Evolutionary conservation across 306 rosid species (phyloP).

Genomic region (Leucaena leucocephala): DNA sequence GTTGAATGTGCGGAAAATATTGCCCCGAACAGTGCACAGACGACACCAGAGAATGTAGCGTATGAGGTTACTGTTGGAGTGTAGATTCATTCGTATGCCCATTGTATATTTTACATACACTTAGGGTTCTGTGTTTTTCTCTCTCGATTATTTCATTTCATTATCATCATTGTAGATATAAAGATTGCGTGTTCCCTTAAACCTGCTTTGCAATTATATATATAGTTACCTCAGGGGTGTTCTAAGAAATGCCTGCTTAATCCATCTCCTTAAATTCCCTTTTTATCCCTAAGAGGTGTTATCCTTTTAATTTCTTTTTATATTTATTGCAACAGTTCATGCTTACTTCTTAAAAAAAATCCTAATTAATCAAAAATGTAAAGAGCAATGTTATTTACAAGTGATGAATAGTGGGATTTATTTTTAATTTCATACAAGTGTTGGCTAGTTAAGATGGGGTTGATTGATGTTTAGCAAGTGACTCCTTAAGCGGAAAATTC

Average conservation of each 20-base stretch:
- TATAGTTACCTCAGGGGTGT: conserved; percentile 20
- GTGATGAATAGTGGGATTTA: neutral
- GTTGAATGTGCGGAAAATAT: conserved; percentile 38
- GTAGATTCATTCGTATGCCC: conserved; percentile 40
- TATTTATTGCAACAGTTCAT: neutral
- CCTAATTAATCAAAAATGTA: neutral
- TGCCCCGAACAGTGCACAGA: conserved; percentile 38
- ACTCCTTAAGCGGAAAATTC: too few relatives aligned
- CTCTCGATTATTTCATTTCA: conserved; percentile 36
- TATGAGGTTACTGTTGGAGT: conserved; percentile 68
- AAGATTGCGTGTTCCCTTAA: conserved; percentile 42
- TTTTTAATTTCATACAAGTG: neutral
- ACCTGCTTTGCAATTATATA: conserved; percentile 30
- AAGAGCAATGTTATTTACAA: too few relatives aligned
- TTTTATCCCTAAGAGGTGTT: neutral
- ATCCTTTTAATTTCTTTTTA: neutral
- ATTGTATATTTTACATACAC: conserved; percentile 29
- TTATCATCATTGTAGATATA: conserved; percentile 50
- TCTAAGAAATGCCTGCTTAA: conserved; percentile 22
- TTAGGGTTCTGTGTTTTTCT: conserved; percentile 29
- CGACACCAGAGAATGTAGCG: conserved; percentile 57
- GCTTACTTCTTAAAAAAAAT: neutral
- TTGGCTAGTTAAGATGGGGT: neutral
- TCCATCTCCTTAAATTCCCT: conserved; percentile 9
- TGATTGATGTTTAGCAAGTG: too few relatives aligned